Conservation (phyloP, 768 basidiomycete species). For the Collybiopsis luxurians region DNA sequence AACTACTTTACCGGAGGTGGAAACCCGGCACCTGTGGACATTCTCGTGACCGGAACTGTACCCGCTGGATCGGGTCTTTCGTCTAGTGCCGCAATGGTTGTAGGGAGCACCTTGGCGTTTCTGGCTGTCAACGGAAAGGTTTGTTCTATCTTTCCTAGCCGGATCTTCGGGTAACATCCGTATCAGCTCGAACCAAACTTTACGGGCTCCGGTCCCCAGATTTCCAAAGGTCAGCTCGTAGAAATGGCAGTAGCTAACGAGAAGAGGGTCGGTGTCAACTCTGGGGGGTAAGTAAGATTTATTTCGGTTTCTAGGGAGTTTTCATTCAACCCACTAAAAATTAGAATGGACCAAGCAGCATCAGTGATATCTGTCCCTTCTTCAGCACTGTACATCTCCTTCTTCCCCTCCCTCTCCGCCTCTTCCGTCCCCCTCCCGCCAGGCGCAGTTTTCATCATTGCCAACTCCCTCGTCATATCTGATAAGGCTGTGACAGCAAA, state of each 20-base stretch:
- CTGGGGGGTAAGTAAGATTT: slow-evolving; percentile 58
- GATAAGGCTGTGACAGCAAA: slow-evolving; percentile 79
- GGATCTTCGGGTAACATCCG: too few relatives aligned
- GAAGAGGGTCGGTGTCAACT: slow-evolving; percentile 82
- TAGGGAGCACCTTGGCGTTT: slow-evolving; percentile 81
- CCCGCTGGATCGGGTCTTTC: slow-evolving; percentile 87
- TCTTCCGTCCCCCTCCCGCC: slow-evolving; percentile 60
- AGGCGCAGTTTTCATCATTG: slow-evolving; percentile 65
- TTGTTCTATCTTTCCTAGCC: slow-evolving; percentile 14
- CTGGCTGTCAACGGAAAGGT: slow-evolving; percentile 74
- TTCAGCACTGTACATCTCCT: slow-evolving; percentile 76
- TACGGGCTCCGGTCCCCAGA: slow-evolving; percentile 9
- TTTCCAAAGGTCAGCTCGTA: slow-evolving; percentile 73
- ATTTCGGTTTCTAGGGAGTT: background rate
- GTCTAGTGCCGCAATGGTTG: slow-evolving; percentile 88
- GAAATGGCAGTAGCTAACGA: slow-evolving; percentile 83
- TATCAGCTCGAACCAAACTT: slow-evolving; percentile 22
- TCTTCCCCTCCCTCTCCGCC: slow-evolving; percentile 72
- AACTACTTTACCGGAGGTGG: slow-evolving; percentile 12
- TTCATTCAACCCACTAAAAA: too few relatives aligned
- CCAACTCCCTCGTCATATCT: slow-evolving; percentile 81
- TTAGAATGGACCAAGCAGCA: slow-evolving; percentile 88
- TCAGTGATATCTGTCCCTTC: slow-evolving; percentile 73
- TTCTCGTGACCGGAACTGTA: slow-evolving; percentile 78
- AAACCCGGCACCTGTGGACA: slow-evolving; percentile 59